A percentile compares a stretch with the other conserved stretches of the same genome.
These are phyloP conservation scores for Trichoderma virens DNA, from an alignment of 495 filamentous ascomycete species.

Conservation along the genomic window DNA sequence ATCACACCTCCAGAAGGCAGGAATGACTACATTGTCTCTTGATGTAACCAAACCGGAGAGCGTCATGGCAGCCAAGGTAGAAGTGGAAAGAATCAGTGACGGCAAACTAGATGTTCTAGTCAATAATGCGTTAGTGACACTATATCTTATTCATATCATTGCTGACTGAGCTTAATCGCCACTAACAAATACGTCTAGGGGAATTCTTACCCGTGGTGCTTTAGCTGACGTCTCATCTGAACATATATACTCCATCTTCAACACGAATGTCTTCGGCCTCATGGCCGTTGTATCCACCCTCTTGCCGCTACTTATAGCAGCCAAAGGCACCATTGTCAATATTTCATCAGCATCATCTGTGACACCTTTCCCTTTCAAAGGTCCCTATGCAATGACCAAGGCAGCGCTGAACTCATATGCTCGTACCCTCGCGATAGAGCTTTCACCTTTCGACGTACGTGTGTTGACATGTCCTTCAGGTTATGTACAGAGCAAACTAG, in stretches of 20 bases:
- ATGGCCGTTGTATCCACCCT: conserved; percentile 31
- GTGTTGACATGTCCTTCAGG: conserved; percentile 14
- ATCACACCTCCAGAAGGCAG: conserved; percentile 15
- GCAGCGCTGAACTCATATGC: conserved; percentile 22
- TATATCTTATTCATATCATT: not conserved
- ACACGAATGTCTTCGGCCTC: conserved; percentile 38
- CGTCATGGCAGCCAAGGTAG: conserved; percentile 18
- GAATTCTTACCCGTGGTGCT: not conserved
- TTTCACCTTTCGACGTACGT: conserved; percentile 25
- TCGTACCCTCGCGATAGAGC: conserved; percentile 27
- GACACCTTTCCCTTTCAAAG: conserved; percentile 16
- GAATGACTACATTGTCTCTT: conserved; percentile 20
- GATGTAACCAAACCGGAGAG: conserved; percentile 23
- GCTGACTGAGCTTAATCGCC: not conserved
- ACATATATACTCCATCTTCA: conserved; percentile 12
- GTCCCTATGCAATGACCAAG: conserved; percentile 26
- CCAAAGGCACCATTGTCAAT: conserved; percentile 32
- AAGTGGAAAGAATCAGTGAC: conserved; percentile 25
- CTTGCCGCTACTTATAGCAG: conserved; percentile 22
- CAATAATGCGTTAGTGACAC: conserved; percentile 38
- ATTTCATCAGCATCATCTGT: conserved; percentile 20
- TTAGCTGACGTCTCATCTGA: not conserved
- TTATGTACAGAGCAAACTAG: not conserved
- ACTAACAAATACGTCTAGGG: not conserved
- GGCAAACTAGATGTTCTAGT: conserved; percentile 39